Conservation (phyloP, 345 rosid genomes). For the Bretschneidera sinensis region DNA sequence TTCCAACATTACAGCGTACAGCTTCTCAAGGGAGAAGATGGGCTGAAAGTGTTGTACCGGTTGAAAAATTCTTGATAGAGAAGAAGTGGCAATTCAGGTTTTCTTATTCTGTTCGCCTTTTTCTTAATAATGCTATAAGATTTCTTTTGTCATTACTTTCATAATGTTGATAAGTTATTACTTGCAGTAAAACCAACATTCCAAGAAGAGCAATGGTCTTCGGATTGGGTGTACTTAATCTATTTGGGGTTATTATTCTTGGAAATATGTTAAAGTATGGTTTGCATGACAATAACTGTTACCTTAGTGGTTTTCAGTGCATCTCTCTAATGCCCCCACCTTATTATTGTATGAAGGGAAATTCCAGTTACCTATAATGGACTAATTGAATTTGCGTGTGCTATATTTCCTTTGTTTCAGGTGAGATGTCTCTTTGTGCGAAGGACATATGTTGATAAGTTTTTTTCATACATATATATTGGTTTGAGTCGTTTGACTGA, state of each 20-base stretch:
- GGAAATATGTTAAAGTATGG: constrained; percentile 75
- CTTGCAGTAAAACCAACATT: constrained; percentile 61
- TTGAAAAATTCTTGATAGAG: constrained; percentile 76
- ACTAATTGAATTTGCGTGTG: constrained; percentile 56
- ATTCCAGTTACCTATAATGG: constrained; percentile 45
- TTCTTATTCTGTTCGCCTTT: too few species aligned
- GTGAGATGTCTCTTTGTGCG: too few species aligned
- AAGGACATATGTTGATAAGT: too few species aligned
- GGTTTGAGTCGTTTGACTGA: too few species aligned
- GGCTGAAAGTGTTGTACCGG: constrained; percentile 71
- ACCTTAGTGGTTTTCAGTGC: background rate
- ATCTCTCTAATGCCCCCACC: constrained; percentile 19
- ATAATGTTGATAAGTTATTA: constrained; percentile 9
- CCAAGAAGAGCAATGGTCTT: constrained; percentile 79
- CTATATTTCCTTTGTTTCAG: constrained; percentile 89
- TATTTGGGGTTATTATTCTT: constrained; percentile 83
- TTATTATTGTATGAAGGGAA: constrained; percentile 49
- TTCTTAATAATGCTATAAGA: constrained; percentile 19
- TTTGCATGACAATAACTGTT: constrained; percentile 14
- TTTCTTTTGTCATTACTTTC: too few species aligned
- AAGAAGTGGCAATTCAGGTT: constrained; percentile 92
- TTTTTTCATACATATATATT: too few species aligned
- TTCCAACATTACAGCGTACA: constrained; percentile 89
- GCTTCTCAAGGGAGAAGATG: constrained; percentile 78
- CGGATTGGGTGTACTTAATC: constrained; percentile 87